Conservation (phyloP, 2,329 filamentous ascomycete species). For the Aspergillus sclerotialis region DNA sequence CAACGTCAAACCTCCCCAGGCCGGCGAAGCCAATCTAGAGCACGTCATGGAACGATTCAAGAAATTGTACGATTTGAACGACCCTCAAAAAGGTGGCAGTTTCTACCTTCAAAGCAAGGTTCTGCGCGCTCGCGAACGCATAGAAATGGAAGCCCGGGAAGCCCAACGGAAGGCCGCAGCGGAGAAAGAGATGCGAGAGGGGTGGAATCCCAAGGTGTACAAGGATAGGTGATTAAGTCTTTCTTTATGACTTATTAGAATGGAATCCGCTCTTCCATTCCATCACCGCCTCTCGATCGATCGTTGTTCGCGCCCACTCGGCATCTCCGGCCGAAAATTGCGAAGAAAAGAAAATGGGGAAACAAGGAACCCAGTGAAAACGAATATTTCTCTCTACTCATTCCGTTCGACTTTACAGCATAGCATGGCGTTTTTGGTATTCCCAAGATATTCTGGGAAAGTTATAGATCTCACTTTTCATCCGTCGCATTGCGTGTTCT, state of each 20-base stretch:
- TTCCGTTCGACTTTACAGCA: constrained; percentile 25
- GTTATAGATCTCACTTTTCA: constrained; percentile 8
- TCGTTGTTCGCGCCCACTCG: background rate
- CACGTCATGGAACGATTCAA: constrained; percentile 84
- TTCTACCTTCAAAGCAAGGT: constrained; percentile 99
- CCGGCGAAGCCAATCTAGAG: constrained; percentile 69
- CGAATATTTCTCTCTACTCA: constrained; percentile 7
- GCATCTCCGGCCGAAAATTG: constrained; percentile 3
- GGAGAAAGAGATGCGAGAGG: constrained; percentile 73
- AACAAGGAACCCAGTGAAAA: background rate
- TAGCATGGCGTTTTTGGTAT: constrained; percentile 36
- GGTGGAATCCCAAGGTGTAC: constrained; percentile 93
- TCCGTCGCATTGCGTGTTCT: background rate
- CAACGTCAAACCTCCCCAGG: constrained; percentile 83
- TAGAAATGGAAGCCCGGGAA: constrained; percentile 77
- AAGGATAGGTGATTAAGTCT: constrained; percentile 60
- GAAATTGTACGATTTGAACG: constrained; percentile 86
- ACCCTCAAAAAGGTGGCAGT: constrained; percentile 90
- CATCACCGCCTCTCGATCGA: too few species aligned
- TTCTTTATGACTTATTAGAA: constrained; percentile 2
- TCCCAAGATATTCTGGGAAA: constrained; percentile 16
- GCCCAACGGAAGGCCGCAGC: constrained; percentile 62
- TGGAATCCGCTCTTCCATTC: constrained; percentile 5
- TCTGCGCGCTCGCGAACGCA: constrained; percentile 78
- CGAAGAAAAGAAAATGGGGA: background rate